Evolutionary conservation across 225 moss, liverwort and hornwort genomes (phyloP).

Genomic region (Antitrichia curtipendula): DNA sequence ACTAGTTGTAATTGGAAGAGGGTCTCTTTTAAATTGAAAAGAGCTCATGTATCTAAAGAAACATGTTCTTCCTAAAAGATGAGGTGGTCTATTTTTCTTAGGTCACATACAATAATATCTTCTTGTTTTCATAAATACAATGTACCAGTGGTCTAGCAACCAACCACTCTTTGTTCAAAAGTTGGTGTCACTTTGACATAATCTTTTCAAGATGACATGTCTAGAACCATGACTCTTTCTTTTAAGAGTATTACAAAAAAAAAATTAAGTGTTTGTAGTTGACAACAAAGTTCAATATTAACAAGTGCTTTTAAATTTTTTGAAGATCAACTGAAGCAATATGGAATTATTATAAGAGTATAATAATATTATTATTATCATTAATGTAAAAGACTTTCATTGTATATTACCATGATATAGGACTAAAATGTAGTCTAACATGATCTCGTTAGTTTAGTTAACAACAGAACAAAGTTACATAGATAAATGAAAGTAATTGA

Average conservation of each 20-base stretch:
- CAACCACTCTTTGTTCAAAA: background rate
- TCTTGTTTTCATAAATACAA: background rate
- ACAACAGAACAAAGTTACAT: rapidly evolving
- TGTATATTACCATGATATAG: rapidly evolving
- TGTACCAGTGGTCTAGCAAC: rapidly evolving
- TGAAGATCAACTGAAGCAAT: background rate
- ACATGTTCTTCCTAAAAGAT: background rate
- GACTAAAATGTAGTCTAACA: too few species aligned
- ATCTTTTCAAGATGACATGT: background rate
- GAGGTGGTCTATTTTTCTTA: background rate
- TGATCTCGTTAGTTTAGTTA: too few species aligned
- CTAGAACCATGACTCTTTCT: background rate
- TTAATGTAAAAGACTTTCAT: background rate
- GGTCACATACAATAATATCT: rapidly evolving
- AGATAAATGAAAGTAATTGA: background rate
- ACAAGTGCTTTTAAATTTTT: rapidly evolving
- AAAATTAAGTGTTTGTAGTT: background rate
- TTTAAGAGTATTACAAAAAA: too few species aligned
- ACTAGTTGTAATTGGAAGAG: background rate
- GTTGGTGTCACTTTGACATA: background rate
- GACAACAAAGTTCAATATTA: background rate
- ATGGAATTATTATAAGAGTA: background rate
- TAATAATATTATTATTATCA: background rate
- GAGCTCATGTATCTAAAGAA: background rate
- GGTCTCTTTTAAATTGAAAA: background rate